Base-by-base conservation (phyloP, 2,329 filamentous ascomycete species). In the Polytolypa hystricis region DNA sequence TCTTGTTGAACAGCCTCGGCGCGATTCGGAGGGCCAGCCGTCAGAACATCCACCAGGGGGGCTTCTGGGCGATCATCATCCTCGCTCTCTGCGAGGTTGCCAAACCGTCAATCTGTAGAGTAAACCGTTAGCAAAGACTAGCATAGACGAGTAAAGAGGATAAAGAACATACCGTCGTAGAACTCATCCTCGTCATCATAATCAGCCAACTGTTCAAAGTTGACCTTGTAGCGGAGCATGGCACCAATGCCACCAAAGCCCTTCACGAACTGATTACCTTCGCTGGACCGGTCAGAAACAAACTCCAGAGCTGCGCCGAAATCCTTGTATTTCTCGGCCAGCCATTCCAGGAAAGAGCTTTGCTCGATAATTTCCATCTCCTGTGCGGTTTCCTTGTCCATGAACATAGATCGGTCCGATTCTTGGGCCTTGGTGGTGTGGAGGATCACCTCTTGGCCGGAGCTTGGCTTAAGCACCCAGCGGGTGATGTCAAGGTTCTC, bases 251-350 rank as follows among this genome's bases (percentile, higher is more conserved):
- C 91, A 79, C 91, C 91, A 58, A 98, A 98, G 46, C 91, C 91
- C 71, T 95, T 96, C 56, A 98, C 91, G 66, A 98, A 98, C 71
- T 98, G 91, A 68, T 98, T 98, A 60, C 91, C 91, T 68, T 98
- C 91, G 43, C 84, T 93, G 42, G 89, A 96, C 48, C 86, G 81
- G 61, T 98, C 93, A 33, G 91, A 95, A 47, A 98, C 91, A 52
- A 98, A 98, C 63, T 98, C 91, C 29, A 98, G 77, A 20, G 79
- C 81, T 36, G 91, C 87, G 66, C 91, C 91, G 56, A 95, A 98
- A 59, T 96, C 85, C 64, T 91, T 93, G 73, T 96, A 96, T 61
- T 91, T 84, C 64, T 98, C 91, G 6, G 91, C 91, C 46, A 98
- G 85, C 91, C 91, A 98, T 63, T 98, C 91, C n/a, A 98, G 75